A percentile compares a stretch with the other conserved stretches of the same genome.
These are phyloP conservation scores for Ophiostoma sp. DNA, from an alignment of 2,329 filamentous ascomycete species.

Conservation along the genomic window DNA sequence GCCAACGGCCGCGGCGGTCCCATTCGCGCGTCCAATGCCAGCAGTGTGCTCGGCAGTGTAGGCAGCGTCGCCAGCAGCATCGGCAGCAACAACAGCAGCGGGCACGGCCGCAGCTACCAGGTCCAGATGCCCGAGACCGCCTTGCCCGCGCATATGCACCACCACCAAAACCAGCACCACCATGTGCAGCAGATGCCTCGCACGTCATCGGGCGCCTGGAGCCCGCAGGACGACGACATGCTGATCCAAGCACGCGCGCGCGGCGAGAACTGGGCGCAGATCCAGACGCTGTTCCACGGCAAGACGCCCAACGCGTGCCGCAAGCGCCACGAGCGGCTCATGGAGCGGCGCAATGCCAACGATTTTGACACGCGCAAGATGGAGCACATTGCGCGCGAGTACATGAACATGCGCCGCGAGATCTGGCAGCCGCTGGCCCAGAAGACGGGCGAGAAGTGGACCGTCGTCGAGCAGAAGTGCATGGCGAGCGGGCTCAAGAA, in stretches of 20 bases:
- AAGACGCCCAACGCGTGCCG: slow-evolving; percentile 82
- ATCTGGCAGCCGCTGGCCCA: slow-evolving; percentile 74
- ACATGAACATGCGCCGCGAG: slow-evolving; percentile 71
- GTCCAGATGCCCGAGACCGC: slow-evolving; percentile 14
- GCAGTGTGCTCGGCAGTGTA: background rate
- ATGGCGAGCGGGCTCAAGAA: slow-evolving; percentile 81
- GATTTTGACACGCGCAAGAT: slow-evolving; percentile 75
- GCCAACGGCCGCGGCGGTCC: background rate
- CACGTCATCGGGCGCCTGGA: slow-evolving; percentile 64
- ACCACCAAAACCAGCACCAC: slow-evolving; percentile 28
- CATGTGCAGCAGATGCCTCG: slow-evolving; percentile 41
- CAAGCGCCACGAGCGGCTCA: slow-evolving; percentile 78
- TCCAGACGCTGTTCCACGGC: slow-evolving; percentile 66
- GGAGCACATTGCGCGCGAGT: slow-evolving; percentile 68
- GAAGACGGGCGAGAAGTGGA: slow-evolving; percentile 79
- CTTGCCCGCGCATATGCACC: background rate
- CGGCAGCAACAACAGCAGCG: background rate
- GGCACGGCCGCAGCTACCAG: background rate
- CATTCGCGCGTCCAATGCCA: background rate
- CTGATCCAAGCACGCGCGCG: slow-evolving; percentile 66
- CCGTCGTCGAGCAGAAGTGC: slow-evolving; percentile 63
- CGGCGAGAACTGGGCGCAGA: slow-evolving; percentile 78
- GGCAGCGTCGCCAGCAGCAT: background rate
- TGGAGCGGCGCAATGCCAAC: slow-evolving; percentile 67
- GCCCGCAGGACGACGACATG: slow-evolving; percentile 64